A percentile compares a stretch with the other conserved stretches of the same genome.
These are phyloP conservation scores for Alternaria postmessia DNA, from an alignment of 2,329 filamentous ascomycete species.

Conservation along the genomic window DNA sequence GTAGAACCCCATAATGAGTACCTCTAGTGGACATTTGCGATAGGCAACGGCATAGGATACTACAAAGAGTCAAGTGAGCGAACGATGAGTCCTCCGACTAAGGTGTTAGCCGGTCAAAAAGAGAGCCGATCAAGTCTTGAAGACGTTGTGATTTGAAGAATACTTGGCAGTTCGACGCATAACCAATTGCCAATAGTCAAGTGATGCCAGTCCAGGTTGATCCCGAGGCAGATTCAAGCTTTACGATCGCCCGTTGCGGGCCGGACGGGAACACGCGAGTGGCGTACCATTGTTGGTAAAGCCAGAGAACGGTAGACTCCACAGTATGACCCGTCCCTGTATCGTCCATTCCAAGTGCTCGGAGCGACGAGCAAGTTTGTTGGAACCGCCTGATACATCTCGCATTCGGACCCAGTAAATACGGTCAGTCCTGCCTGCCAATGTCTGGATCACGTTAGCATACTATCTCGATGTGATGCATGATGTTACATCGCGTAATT, in stretches of 20 bases:
- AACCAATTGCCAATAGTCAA: not conserved
- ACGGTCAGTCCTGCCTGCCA: not conserved
- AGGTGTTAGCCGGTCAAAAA: not conserved
- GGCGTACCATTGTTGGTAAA: not conserved
- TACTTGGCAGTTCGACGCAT: not conserved
- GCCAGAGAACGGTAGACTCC: not conserved
- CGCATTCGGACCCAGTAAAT: not conserved
- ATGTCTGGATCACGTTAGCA: constrained; percentile 3
- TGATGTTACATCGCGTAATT: not conserved
- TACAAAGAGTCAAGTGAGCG: not conserved
- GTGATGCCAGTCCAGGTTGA: not conserved
- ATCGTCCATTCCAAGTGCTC: not conserved
- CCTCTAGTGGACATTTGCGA: not conserved
- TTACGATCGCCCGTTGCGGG: not conserved
- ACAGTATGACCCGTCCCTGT: not conserved
- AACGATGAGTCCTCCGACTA: not conserved
- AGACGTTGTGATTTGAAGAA: not conserved
- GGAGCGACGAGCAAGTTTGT: not conserved
- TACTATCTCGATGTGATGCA: not conserved
- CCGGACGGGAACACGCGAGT: not conserved
- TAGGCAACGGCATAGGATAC: not conserved
- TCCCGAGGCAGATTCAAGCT: not conserved
- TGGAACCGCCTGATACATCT: not conserved
- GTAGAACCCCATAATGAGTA: not conserved
- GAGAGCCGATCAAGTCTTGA: not conserved